Percentiles rank a stretch among this genome's conserved stretches.
phyloP scores from a whole-genome alignment of 148 eudicot genomes.

The Silene uniflora region DNA sequence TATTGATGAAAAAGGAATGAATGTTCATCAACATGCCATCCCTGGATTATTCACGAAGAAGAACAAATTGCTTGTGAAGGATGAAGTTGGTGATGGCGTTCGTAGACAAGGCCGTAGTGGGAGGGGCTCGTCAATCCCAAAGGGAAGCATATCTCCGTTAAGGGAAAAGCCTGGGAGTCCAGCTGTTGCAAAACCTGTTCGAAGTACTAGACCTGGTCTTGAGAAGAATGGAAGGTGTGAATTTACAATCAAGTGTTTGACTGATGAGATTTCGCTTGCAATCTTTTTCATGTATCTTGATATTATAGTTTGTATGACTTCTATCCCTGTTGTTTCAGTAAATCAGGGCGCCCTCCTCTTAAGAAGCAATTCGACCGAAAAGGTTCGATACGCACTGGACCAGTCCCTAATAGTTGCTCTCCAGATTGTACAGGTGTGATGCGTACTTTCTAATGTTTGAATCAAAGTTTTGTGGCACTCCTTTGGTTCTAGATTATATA shows the following conservation, averaged over 20 bases:
- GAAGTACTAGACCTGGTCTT: slow-evolving; percentile 55
- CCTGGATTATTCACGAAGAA: slow-evolving; percentile 49
- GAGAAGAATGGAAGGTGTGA: slow-evolving; percentile 83
- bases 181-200: slow-evolving; percentile 51
- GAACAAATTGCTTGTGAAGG: slow-evolving; percentile 52
- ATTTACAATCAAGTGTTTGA: slow-evolving; percentile 1
- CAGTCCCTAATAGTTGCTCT: slow-evolving; percentile 48
- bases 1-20: slow-evolving; percentile 46
- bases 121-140: slow-evolving; percentile 61
- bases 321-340: slow-evolving; percentile 46
- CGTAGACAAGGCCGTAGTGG: slow-evolving; percentile 76
- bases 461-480: slow-evolving; percentile 6
- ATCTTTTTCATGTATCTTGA: slow-evolving; percentile 4
- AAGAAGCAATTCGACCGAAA: slow-evolving; percentile 79
- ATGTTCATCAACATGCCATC: slow-evolving; percentile 44
- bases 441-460: not conserved
- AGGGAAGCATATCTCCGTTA: slow-evolving; percentile 52
- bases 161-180: slow-evolving; percentile 63
- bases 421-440: slow-evolving; percentile 65
- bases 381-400: slow-evolving; percentile 67
- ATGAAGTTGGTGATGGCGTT: slow-evolving; percentile 62
- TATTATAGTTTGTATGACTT: slow-evolving; percentile 12
- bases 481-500: not conserved
- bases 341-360: slow-evolving; percentile 73
- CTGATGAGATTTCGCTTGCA: not conserved